A percentile compares a stretch with the other conserved stretches of the same genome.
These are phyloP conservation scores for Panus rudis DNA, from an alignment of 768 basidiomycete species.

Conservation along the genomic window DNA sequence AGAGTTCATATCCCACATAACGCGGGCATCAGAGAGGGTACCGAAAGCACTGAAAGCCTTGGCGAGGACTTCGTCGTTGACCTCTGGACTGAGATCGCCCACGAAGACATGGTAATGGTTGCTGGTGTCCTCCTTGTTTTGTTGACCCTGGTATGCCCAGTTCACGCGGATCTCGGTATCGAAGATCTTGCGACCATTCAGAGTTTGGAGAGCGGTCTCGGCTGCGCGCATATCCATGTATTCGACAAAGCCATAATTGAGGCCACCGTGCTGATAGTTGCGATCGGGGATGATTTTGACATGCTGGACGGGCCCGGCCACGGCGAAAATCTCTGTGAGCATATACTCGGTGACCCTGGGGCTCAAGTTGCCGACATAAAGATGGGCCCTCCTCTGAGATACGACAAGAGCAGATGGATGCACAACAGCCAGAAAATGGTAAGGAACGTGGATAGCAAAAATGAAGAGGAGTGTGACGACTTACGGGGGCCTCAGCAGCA, in stretches of 20 bases:
- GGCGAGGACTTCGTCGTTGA: constrained; percentile 92
- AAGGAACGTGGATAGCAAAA: neutral
- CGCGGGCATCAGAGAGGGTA: constrained; percentile 92
- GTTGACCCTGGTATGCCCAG: constrained; percentile 98
- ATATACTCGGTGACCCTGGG: constrained; percentile 99
- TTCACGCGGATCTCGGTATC: constrained; percentile 99
- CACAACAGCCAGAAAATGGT: neutral
- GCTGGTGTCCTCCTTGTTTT: constrained; percentile 98
- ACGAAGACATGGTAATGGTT: constrained; percentile 98
- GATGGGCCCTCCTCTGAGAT: constrained; percentile 81
- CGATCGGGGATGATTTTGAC: constrained; percentile 99
- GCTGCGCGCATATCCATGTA: constrained; percentile 98
- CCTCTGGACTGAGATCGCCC: constrained; percentile 98
- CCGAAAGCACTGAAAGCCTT: constrained; percentile 99
- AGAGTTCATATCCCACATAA: constrained; percentile 99
- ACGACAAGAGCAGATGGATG: neutral
- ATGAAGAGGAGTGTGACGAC: constrained; percentile 23
- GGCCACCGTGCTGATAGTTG: constrained; percentile 98
- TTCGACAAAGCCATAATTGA: constrained; percentile 99
- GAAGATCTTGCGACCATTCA: constrained; percentile 99
- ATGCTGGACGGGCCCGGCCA: constrained; percentile 94
- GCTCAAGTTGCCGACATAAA: constrained; percentile 97
- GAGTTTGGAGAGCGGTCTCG: constrained; percentile 96
- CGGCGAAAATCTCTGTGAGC: constrained; percentile 96
- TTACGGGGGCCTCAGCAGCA: constrained; percentile 74